Evolutionary conservation across 2,329 filamentous ascomycete species (phyloP).

Genomic region (Sporothrix inflata): DNA sequence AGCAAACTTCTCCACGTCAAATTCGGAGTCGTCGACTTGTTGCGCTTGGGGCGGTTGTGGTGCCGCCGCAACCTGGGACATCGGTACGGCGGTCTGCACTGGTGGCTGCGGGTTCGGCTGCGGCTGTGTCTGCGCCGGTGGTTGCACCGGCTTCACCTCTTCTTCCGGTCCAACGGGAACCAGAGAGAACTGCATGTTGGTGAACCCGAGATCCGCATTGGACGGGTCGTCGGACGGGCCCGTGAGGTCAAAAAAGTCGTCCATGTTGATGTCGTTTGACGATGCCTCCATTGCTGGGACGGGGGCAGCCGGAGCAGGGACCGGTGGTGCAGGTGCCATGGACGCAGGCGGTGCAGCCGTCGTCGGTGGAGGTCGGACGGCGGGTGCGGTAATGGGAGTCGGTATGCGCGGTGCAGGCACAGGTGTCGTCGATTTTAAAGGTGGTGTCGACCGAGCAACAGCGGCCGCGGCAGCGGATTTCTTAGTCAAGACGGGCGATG

Average conservation of each 20-base stretch:
- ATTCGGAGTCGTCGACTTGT: slow-evolving; percentile 43
- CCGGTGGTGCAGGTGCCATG: slow-evolving; percentile 26
- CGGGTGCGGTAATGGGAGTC: slow-evolving; percentile 32
- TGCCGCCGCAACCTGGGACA: not conserved
- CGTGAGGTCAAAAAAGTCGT: slow-evolving; percentile 30
- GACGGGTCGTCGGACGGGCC: slow-evolving; percentile 30
- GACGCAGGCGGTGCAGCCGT: not conserved
- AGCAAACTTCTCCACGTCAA: slow-evolving; percentile 52
- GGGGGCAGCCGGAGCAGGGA: slow-evolving; percentile 32
- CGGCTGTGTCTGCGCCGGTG: not conserved
- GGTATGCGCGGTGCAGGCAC: slow-evolving; percentile 36
- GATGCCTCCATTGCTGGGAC: slow-evolving; percentile 32
- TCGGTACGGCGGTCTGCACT: slow-evolving; percentile 30
- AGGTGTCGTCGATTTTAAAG: slow-evolving; percentile 25
- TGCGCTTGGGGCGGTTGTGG: not conserved
- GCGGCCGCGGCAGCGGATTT: slow-evolving; percentile 1
- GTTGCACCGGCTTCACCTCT: slow-evolving; percentile 30
- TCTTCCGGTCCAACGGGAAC: slow-evolving; percentile 45
- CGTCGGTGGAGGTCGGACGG: slow-evolving; percentile 20
- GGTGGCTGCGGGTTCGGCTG: not conserved
- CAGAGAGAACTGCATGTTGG: slow-evolving; percentile 60
- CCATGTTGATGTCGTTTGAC: slow-evolving; percentile 27
- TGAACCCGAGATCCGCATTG: slow-evolving; percentile 54
- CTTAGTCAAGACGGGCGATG: slow-evolving; percentile 35
- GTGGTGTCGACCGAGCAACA: not conserved